Conservation (phyloP, 768 basidiomycete genomes). For the Heimioporus sp. region DNA sequence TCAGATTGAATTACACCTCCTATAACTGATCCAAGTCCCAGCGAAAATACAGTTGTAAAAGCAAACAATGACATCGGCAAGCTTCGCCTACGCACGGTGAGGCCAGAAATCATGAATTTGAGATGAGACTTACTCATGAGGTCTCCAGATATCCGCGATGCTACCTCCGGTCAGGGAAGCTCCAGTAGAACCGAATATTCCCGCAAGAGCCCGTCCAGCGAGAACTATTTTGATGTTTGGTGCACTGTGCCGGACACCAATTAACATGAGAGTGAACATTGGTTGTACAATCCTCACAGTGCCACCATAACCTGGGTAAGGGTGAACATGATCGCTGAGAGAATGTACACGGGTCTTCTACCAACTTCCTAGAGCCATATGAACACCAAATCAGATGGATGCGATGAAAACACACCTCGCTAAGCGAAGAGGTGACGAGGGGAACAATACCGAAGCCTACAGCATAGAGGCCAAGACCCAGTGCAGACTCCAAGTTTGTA, state of each 20-base stretch:
- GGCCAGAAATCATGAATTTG: background rate
- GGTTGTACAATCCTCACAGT: conserved; percentile 18
- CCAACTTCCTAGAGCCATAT: conserved; percentile 53
- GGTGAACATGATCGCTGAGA: conserved; percentile 48
- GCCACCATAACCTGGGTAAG: conserved; percentile 46
- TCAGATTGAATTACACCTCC: conserved; percentile 65
- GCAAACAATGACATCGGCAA: conserved; percentile 75
- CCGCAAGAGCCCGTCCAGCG: conserved; percentile 57
- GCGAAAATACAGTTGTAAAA: conserved; percentile 51
- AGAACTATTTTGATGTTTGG: conserved; percentile 54
- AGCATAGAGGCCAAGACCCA: conserved; percentile 52
- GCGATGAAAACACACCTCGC: conserved; percentile 38
- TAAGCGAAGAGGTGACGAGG: conserved; percentile 62
- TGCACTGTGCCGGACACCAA: conserved; percentile 23
- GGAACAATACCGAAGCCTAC: conserved; percentile 62
- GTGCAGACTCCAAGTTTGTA: conserved; percentile 41
- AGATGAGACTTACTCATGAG: conserved; percentile 47
- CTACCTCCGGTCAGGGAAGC: conserved; percentile 69
- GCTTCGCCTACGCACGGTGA: conserved; percentile 50
- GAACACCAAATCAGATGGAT: background rate
- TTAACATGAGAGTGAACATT: background rate
- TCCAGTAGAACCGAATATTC: conserved; percentile 61
- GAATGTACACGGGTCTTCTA: conserved; percentile 57
- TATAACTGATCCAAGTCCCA: conserved; percentile 60
- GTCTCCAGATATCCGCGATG: conserved; percentile 66